These are phyloP conservation scores for Diaporthe aspalathi DNA, from an alignment of 2,329 filamentous ascomycete species.

Conservation along the genomic window DNA sequence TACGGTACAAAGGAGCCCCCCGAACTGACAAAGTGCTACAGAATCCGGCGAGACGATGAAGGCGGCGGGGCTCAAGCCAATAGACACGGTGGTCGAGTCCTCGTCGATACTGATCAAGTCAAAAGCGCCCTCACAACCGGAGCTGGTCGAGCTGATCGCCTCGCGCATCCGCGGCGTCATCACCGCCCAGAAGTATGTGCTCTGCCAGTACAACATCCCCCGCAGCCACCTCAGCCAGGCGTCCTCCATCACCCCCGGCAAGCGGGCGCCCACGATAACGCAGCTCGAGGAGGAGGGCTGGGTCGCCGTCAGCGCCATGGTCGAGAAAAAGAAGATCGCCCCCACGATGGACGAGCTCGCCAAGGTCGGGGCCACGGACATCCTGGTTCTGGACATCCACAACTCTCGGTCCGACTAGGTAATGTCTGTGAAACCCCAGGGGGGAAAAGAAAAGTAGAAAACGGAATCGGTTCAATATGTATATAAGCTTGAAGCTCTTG, in stretches of 20 bases:
- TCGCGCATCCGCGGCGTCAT: slow-evolving; percentile 93
- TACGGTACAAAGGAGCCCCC: not conserved
- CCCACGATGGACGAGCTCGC: slow-evolving; percentile 87
- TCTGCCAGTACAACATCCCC: slow-evolving; percentile 96
- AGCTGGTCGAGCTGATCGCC: slow-evolving; percentile 85
- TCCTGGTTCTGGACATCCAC: slow-evolving; percentile 86
- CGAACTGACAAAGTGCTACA: slow-evolving; percentile 49
- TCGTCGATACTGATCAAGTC: slow-evolving; percentile 94
- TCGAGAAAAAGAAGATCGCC: slow-evolving; percentile 87
- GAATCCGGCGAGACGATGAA: slow-evolving; percentile 99
- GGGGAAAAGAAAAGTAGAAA: not conserved
- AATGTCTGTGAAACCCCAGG: not conserved
- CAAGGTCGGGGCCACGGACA: slow-evolving; percentile 82
- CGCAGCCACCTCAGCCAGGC: slow-evolving; percentile 75
- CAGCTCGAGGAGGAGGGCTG: slow-evolving; percentile 87
- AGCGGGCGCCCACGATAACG: slow-evolving; percentile 93
- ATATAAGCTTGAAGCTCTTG: slow-evolving; percentile 21
- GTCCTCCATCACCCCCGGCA: slow-evolving; percentile 86
- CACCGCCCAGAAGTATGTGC: slow-evolving; percentile 90
- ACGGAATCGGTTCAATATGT: not conserved
- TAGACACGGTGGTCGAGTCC: slow-evolving; percentile 91
- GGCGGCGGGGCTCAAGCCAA: slow-evolving; percentile 91
- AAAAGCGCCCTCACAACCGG: slow-evolving; percentile 81
- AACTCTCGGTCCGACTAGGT: slow-evolving; percentile 61
- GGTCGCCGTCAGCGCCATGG: slow-evolving; percentile 96